A percentile compares a stretch with the other conserved stretches of the same genome.
phyloP scores from a whole-genome alignment of 2,329 filamentous ascomycete species.

The Alternaria sp. region DNA sequence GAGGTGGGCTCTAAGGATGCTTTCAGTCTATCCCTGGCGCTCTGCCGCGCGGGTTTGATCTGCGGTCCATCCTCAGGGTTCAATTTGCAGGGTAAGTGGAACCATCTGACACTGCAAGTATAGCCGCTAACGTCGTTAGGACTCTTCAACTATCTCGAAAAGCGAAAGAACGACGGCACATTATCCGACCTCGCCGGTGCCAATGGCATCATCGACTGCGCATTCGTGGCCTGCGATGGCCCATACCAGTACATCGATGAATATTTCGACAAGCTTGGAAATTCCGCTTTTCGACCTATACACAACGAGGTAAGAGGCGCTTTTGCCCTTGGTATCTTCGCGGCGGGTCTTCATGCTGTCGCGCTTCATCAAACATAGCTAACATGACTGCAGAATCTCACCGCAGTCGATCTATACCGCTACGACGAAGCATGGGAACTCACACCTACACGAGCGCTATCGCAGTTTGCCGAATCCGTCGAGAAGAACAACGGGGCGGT shows the following conservation, averaged over 20 bases:
- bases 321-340: neutral
- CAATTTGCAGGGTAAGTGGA: conserved; percentile 57
- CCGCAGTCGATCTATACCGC: conserved; percentile 25
- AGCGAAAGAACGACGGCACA: conserved; percentile 17
- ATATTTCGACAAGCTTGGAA: conserved; percentile 64
- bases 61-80: conserved; percentile 68
- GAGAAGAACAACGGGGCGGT: neutral
- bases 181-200: conserved; percentile 12
- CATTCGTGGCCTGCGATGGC: conserved; percentile 67
- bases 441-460: conserved; percentile 12
- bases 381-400: conserved; percentile 19
- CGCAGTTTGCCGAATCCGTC: conserved; percentile 10
- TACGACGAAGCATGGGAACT: conserved; percentile 33
- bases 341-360: neutral
- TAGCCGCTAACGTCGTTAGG: conserved; percentile 12
- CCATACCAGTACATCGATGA: conserved; percentile 68
- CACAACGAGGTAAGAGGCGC: conserved; percentile 15
- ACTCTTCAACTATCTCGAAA: conserved; percentile 21
- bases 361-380: neutral
- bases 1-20: conserved; percentile 63
- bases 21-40: conserved; percentile 59
- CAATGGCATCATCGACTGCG: conserved; percentile 22
- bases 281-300: conserved; percentile 32
- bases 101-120: neutral
- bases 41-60: conserved; percentile 64